phyloP scores from a whole-genome alignment of 495 filamentous ascomycete species.

The Thozetella sp. region DNA sequence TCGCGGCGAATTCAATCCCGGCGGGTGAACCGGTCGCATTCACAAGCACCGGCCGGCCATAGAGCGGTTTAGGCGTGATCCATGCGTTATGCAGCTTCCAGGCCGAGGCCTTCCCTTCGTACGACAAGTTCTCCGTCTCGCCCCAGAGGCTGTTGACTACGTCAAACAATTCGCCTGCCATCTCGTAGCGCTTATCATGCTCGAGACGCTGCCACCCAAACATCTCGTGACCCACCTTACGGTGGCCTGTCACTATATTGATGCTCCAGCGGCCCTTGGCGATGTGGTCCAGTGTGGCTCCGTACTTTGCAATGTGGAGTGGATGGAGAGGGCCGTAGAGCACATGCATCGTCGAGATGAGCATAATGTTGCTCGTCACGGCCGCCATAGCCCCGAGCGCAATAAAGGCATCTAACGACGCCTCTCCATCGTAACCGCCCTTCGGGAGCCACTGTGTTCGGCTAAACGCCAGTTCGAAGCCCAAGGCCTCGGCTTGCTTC shows the following conservation, averaged over 20 bases:
- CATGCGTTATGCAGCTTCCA: not conserved
- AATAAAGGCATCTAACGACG: not conserved
- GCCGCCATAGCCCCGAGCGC: not conserved
- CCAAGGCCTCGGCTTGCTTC: not conserved
- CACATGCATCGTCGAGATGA: not conserved
- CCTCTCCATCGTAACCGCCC: not conserved
- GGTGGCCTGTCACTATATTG: not conserved
- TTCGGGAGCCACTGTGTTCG: not conserved
- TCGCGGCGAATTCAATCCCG: not conserved
- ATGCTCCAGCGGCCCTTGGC: constrained; percentile 1
- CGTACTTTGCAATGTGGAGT: not conserved
- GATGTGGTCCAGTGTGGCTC: not conserved
- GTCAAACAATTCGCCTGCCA: not conserved
- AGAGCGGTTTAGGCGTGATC: not conserved
- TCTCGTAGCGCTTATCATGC: not conserved
- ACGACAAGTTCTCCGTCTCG: not conserved
- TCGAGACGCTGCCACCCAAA: not conserved
- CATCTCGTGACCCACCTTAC: not conserved
- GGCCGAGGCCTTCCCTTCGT: not conserved
- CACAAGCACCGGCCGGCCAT: not conserved
- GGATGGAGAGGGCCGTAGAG: not conserved
- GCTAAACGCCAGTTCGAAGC: not conserved
- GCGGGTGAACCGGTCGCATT: not conserved
- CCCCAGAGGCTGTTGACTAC: constrained; percentile 2
- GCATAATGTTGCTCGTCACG: not conserved